Base-by-base conservation (phyloP, 495 filamentous ascomycete genomes). In the Penicillium turbatum region DNA sequence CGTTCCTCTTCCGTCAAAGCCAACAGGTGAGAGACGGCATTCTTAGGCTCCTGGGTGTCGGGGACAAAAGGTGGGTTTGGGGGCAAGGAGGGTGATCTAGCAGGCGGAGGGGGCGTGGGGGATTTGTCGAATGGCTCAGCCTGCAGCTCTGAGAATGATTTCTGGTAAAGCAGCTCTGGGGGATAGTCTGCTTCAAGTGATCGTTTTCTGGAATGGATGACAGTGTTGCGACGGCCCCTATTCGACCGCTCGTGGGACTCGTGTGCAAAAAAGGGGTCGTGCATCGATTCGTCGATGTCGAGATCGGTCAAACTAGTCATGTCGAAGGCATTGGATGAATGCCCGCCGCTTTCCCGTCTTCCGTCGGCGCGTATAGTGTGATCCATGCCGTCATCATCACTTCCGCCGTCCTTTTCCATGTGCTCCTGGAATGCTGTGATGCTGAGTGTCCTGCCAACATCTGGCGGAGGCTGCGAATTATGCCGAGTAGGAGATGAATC, bases 121-220 rank as follows among this genome's bases (percentile, higher is more conserved):
- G 58, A 57, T 48, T 68, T 65, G 29, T 77, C 74, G 39, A 77
- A 77, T 11, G 74, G 69, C 53, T 77, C 74, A 6, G 69, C 71
- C 55, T 77, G 72, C 1, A 77, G 67, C 11, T 74, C 72, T 1
- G 59, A 39, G 39, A 74, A 77, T 2, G 72, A 64, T 51, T 76
- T 77, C 35, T 71, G 66, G 42, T 68, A 67, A 1, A 77, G 63
- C n/a, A 72, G 32, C 24, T 74, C 62, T 26, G 68, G 65, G 1
- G 74, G 70, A 32, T 77, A 76, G 57, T 77, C 74, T 35, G 69
- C 58, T 60, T 72, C 67, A 1, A 77, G 47, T 11, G 55, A 53
- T 16, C 69, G 64, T 51, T 76, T 76, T 47, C 63, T 72, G 3
- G 66, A 56, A 19, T 48, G 53, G 12, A 65, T 60, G 38, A 60